Conservation (phyloP, 139 green algal species). For the Closterium sp. region DNA sequence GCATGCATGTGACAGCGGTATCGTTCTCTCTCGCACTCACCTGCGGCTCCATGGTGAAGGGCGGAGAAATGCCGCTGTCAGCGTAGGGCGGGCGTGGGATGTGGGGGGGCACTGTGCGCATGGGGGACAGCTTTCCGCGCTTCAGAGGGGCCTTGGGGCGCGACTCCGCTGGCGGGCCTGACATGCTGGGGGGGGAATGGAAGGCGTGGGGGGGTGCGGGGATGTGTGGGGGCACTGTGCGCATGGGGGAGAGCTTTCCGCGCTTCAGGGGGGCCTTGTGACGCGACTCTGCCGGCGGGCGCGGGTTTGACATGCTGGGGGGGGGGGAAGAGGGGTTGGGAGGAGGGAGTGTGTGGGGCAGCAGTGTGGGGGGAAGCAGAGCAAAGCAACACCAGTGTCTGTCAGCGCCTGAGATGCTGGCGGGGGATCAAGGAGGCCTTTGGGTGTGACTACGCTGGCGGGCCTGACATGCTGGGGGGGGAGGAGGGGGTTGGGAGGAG, state of each 20-base stretch:
- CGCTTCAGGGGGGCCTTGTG: background rate
- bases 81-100: constrained; percentile 47
- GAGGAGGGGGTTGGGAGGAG: too few relatives aligned
- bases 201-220: too few relatives aligned
- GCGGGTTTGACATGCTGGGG: background rate
- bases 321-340: too few relatives aligned
- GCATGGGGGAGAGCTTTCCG: background rate
- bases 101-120: constrained; percentile 32
- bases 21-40: too few relatives aligned
- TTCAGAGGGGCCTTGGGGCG: background rate
- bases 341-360: too few relatives aligned
- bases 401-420: too few relatives aligned
- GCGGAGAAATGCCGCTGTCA: constrained; percentile 21
- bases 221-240: background rate
- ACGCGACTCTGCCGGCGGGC: too few relatives aligned
- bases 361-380: too few relatives aligned
- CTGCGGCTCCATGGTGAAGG: constrained; percentile 3
- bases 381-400: too few relatives aligned
- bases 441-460: background rate
- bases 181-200: background rate
- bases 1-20: too few relatives aligned
- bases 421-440: too few relatives aligned
- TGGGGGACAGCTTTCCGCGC: constrained; percentile 43
- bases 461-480: background rate
- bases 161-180: background rate